These are phyloP conservation scores for Bruguiera gymnorhiza DNA, from an alignment of 345 rosid genomes.

Conservation along the genomic window DNA sequence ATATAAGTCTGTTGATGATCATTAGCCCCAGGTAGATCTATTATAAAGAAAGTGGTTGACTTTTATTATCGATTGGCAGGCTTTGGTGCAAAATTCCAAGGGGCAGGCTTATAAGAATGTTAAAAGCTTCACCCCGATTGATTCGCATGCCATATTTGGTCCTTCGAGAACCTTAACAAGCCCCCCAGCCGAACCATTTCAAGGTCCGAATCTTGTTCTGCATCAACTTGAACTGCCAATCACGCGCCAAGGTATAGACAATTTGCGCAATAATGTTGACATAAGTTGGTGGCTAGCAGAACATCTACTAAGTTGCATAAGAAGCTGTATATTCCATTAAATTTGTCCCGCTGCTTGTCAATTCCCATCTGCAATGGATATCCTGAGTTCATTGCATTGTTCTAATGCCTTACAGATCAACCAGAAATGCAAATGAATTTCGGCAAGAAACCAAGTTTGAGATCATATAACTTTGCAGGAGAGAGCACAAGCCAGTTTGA, in stretches of 20 bases:
- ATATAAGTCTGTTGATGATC: neutral
- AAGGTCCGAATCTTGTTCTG: constrained; percentile 18
- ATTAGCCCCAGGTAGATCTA: neutral
- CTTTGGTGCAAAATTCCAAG: constrained; percentile 39
- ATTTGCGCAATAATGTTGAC: neutral
- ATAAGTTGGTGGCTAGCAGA: no score
- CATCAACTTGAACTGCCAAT: constrained; percentile 33
- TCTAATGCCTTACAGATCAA: constrained; percentile 22
- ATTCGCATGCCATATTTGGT: constrained; percentile 17
- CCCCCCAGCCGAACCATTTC: constrained; percentile 26
- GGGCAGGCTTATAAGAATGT: constrained; percentile 45
- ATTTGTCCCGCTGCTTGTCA: no score
- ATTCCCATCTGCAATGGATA: neutral
- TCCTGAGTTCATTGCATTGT: no score
- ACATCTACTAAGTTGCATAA: no score
- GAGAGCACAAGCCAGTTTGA: constrained; percentile 21
- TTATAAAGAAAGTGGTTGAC: constrained; percentile 6
- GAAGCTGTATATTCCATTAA: no score
- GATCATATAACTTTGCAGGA: constrained; percentile 17
- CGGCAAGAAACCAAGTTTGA: constrained; percentile 19
- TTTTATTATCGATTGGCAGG: constrained; percentile 23
- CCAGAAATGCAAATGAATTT: constrained; percentile 29
- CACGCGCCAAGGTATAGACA: constrained; percentile 32
- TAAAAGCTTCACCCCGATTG: constrained; percentile 14
- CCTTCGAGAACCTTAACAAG: constrained; percentile 35